Conservation (phyloP, 768 basidiomycete genomes). For the Boletus tylopilopsis region DNA sequence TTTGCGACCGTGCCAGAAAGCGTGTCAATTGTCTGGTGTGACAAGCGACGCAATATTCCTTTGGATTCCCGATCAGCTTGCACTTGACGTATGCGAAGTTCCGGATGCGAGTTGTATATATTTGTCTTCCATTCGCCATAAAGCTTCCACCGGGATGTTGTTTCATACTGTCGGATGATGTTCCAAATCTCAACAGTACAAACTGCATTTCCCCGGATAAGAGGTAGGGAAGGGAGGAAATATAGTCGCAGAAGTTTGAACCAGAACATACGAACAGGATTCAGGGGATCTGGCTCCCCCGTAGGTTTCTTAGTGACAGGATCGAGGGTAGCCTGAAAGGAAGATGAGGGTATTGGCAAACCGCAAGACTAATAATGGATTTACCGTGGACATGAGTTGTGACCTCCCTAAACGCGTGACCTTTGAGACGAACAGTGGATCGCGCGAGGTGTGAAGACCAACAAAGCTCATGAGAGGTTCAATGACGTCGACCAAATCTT, state of each 20-base stretch:
- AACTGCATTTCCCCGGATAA: constrained; percentile 82
- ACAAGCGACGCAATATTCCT: constrained; percentile 82
- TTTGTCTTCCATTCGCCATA: constrained; percentile 93
- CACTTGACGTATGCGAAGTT: constrained; percentile 72
- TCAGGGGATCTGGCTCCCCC: constrained; percentile 50
- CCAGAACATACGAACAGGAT: constrained; percentile 80
- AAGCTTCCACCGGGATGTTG: constrained; percentile 78
- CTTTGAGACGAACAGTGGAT: constrained; percentile 74
- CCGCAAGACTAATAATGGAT: constrained; percentile 3
- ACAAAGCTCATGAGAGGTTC: constrained; percentile 79
- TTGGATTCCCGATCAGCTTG: constrained; percentile 89
- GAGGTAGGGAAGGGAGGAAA: constrained; percentile 82
- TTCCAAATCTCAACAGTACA: constrained; percentile 93
- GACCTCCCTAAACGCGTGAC: constrained; percentile 72
- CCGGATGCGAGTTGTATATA: constrained; percentile 70
- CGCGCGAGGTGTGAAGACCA: constrained; percentile 76
- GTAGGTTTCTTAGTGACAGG: constrained; percentile 56
- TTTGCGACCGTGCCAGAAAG: constrained; percentile 89
- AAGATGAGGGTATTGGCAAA: constrained; percentile 4
- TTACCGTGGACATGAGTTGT: constrained; percentile 56
- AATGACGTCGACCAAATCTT: constrained; percentile 71
- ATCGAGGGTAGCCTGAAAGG: constrained; percentile 44
- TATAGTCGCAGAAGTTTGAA: constrained; percentile 72
- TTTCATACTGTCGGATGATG: constrained; percentile 75
- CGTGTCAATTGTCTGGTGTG: constrained; percentile 77